A percentile compares a stretch with the other conserved stretches of the same genome.
Conservation (phyloP, 2,329 filamentous ascomycete species). For the Lasiodiplodia hormozganensis region DNA sequence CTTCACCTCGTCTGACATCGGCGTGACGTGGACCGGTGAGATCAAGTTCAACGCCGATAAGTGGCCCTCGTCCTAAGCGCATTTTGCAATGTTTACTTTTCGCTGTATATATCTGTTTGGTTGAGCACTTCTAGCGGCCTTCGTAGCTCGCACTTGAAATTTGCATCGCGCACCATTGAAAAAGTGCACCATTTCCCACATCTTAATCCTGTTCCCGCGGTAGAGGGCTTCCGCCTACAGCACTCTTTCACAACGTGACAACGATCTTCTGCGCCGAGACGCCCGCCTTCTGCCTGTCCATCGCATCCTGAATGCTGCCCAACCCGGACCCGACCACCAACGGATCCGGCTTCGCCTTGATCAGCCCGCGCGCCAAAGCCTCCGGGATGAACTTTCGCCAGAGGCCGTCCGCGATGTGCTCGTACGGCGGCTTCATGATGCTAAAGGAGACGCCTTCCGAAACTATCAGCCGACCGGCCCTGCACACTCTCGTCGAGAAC, state of each 20-base stretch:
- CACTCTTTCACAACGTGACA: conserved; percentile 34
- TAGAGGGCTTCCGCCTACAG: too few relatives aligned
- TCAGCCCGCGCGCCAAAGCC: conserved; percentile 39
- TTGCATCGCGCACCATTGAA: background rate
- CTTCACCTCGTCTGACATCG: conserved; percentile 23
- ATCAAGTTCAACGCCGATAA: conserved; percentile 28
- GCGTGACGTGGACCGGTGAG: conserved; percentile 30
- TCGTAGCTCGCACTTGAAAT: background rate
- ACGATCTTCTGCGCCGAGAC: conserved; percentile 51
- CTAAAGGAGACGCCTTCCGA: conserved; percentile 1
- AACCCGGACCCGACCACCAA: conserved; percentile 38
- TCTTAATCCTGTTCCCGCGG: too few relatives aligned
- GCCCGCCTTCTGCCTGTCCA: conserved; percentile 38
- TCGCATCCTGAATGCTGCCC: conserved; percentile 35
- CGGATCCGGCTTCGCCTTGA: conserved; percentile 42
- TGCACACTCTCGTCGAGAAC: rapidly evolving
- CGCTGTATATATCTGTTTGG: background rate
- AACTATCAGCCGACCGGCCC: too few relatives aligned
- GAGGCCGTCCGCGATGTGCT: conserved; percentile 40
- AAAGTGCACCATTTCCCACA: background rate
- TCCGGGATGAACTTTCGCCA: conserved; percentile 44
- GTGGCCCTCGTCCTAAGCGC: background rate
- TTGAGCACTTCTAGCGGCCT: background rate
- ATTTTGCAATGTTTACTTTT: background rate
- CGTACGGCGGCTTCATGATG: conserved; percentile 35